phyloP scores from a whole-genome alignment of 768 basidiomycete species.

The Stropharia rugosoannulata region DNA sequence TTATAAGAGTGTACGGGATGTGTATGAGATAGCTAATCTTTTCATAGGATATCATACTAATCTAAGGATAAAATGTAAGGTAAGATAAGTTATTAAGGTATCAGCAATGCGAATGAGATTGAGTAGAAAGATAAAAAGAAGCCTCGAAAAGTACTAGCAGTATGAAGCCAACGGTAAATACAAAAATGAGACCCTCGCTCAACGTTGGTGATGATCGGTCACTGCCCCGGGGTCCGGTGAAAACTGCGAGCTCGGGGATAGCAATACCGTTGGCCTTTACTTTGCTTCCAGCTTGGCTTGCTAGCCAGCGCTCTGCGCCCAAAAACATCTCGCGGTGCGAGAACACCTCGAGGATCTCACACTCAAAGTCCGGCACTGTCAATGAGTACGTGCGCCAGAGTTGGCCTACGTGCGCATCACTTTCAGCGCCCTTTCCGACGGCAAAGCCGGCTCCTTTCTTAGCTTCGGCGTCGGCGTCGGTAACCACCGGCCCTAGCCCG shows the following conservation, averaged over 20 bases:
- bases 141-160: slow-evolving; percentile 28
- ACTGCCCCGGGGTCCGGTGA: slow-evolving; percentile 5
- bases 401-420: slow-evolving; percentile 13
- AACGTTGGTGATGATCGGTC: slow-evolving; percentile 1
- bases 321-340: slow-evolving; percentile 67
- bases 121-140: slow-evolving; percentile 9
- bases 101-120: no score
- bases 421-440: background rate
- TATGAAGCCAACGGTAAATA: slow-evolving; percentile 19
- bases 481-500: slow-evolving; percentile 37
- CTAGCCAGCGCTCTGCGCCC: slow-evolving; percentile 54
- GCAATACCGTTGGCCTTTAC: background rate
- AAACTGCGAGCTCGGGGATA: slow-evolving; percentile 11
- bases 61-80: no score
- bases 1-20: no score
- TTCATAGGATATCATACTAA: no score
- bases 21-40: no score
- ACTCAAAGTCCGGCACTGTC: slow-evolving; percentile 53
- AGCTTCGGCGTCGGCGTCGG: background rate
- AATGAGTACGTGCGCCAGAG: slow-evolving; percentile 63
- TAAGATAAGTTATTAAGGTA: no score
- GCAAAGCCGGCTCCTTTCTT: background rate
- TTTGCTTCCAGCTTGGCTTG: slow-evolving; percentile 14
- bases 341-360: slow-evolving; percentile 71
- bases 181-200: slow-evolving; percentile 13